Base-by-base conservation (phyloP, 2,329 filamentous ascomycete genomes). In the Colletotrichum kahawae region DNA sequence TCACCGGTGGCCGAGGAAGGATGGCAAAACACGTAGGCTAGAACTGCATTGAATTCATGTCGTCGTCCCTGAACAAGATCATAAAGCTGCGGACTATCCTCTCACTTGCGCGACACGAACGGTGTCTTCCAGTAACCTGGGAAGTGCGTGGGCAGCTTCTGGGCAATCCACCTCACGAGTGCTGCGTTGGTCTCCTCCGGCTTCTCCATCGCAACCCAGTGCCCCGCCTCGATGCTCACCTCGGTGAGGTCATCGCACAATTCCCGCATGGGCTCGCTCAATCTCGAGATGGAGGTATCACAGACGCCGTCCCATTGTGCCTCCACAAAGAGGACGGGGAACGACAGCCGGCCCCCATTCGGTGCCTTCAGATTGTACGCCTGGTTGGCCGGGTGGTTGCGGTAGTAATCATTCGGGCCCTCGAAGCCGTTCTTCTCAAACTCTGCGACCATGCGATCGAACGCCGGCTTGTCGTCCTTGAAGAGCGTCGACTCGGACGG, bases 341-440 rank as follows among this genome's bases (percentile, higher is more conserved):
- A 81, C 68, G 81, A 83, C 56, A 89, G 76, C 31, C 66, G 70
- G 3, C 82, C 81, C 24, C 83, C 82, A 71, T 79, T 79, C 7
- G 78, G 64, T 9, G 77, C 76, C 7, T 70, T 65, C 2, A 18
- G 24, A 8, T 82, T 83, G 77, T 86, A 89, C 51, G 81, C 82
- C 4, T 76, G 78, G 69, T 89, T 89, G 14, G 77, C 79, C 7
- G 82, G 79, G 75, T 87, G 84, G 76, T 89, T 85, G 43, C 85
- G 74, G 71, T 89, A 89, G 77, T 75, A 75, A 3, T 66, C n/a
- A 33, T 71, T 67, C 2, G 68, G 54, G 31, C 68, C 68, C 24
- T 62, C 62, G 86, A 99, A 99, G 78, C 93, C 93, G 76, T 93
- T 92, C 96, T 96, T 98, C 85, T 99, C 97, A 79, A 97, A 97